A percentile compares a stretch with the other conserved stretches of the same genome.
Evolutionary conservation across 192 early-diverging fungal species (phyloP).

Genomic region (Helicostylum pulchrum): DNA sequence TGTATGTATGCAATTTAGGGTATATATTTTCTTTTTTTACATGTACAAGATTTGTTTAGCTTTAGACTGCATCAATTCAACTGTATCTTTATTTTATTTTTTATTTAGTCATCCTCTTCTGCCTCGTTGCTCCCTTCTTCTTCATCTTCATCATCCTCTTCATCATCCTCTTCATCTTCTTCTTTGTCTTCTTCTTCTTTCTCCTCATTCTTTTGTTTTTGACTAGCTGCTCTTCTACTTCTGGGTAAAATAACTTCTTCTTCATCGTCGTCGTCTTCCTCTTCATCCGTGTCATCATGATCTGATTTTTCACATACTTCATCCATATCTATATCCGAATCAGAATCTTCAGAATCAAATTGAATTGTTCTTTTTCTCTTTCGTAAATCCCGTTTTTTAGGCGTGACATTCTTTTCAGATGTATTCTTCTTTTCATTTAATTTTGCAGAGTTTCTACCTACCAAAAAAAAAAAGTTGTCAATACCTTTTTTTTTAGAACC

Average conservation of each 20-base stretch:
- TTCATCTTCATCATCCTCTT: no score
- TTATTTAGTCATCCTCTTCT: not conserved
- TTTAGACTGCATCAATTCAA: conserved; percentile 1
- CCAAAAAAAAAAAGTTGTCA: not conserved
- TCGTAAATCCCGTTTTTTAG: not conserved
- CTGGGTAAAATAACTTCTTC: conserved; percentile 15
- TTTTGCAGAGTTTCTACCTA: no score
- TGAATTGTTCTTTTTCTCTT: conserved; percentile 7
- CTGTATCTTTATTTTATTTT: not conserved
- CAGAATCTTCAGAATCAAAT: conserved; percentile 2
- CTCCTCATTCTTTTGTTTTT: not conserved
- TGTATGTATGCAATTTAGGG: no score
- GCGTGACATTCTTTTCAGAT: not conserved
- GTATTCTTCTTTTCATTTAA: conserved; percentile 1
- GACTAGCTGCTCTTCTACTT: conserved; percentile 5
- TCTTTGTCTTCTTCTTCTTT: not conserved
- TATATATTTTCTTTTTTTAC: no score
- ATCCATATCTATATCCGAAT: conserved; percentile 10
- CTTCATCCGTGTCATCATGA: conserved; percentile 9
- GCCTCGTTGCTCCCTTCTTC: not conserved
- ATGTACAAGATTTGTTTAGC: not conserved
- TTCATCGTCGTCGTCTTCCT: conserved; percentile 10
- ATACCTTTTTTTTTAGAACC: not conserved
- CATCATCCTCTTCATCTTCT: not conserved
- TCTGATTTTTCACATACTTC: conserved; percentile 8